These are phyloP conservation scores for Pyricularia grisea DNA, from an alignment of 2,329 filamentous ascomycete species.

Conservation along the genomic window DNA sequence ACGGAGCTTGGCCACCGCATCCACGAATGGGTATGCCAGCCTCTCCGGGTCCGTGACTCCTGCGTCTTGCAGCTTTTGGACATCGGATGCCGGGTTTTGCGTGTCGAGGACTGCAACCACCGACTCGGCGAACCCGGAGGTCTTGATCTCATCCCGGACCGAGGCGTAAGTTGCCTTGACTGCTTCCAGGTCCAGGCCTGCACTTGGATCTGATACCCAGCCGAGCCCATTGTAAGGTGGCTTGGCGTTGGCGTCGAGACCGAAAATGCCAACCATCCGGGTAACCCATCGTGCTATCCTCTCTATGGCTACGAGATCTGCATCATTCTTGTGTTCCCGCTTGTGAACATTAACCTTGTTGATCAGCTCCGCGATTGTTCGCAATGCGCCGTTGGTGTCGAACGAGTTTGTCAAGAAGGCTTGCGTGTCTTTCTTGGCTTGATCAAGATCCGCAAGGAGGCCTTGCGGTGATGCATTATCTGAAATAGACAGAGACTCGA, in stretches of 20 bases:
- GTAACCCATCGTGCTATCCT: slow-evolving; percentile 70
- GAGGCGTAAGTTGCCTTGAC: neutral
- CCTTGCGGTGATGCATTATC: neutral
- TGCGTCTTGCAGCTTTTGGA: slow-evolving; percentile 30
- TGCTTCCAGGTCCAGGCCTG: slow-evolving; percentile 31
- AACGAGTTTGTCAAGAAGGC: slow-evolving; percentile 72
- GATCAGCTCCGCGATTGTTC: slow-evolving; percentile 67
- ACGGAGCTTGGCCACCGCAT: slow-evolving; percentile 45
- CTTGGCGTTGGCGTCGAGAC: slow-evolving; percentile 56
- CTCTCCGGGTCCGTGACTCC: slow-evolving; percentile 35
- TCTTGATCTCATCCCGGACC: neutral
- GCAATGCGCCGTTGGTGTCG: slow-evolving; percentile 74
- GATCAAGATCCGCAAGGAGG: slow-evolving; percentile 23
- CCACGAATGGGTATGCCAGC: slow-evolving; percentile 45
- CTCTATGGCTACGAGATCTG: slow-evolving; percentile 32
- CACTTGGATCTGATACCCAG: slow-evolving; percentile 36
- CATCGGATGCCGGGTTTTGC: slow-evolving; percentile 35
- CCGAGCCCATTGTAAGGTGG: slow-evolving; percentile 34
- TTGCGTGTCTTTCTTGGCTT: slow-evolving; percentile 38
- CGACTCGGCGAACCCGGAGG: neutral
- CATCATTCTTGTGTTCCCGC: slow-evolving; percentile 27
- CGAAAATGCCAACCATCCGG: slow-evolving; percentile 74
- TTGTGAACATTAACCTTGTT: slow-evolving; percentile 61
- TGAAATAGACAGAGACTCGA: slow-evolving; percentile 2
- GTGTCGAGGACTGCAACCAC: slow-evolving; percentile 19